phyloP scores from a whole-genome alignment of 2,329 filamentous ascomycete species.

The Neopestalotiopsis sp. region DNA sequence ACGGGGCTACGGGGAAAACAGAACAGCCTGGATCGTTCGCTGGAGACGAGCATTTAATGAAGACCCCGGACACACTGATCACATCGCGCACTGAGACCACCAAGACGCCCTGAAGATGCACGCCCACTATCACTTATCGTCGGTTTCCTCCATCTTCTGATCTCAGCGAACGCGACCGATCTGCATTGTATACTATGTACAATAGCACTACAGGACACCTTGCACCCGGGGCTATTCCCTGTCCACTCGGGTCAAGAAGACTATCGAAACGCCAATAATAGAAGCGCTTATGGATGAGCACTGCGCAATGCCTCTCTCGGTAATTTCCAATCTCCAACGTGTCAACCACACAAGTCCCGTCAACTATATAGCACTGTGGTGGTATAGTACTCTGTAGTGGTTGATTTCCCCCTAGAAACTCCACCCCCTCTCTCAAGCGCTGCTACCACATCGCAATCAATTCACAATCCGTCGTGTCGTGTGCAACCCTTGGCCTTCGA shows the following conservation, averaged over 20 bases:
- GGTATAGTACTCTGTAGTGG: too few species aligned
- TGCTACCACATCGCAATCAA: background rate
- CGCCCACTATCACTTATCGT: background rate
- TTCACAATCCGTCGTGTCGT: background rate
- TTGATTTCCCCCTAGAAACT: background rate
- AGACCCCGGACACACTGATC: background rate
- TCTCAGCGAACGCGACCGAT: background rate
- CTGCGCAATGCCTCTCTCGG: background rate
- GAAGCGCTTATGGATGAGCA: slow-evolving; percentile 3
- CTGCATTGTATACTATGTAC: background rate
- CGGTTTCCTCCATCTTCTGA: background rate
- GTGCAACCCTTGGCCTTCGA: background rate
- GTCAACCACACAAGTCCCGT: background rate
- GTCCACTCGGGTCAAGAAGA: background rate
- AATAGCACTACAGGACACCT: background rate
- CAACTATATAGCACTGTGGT: background rate
- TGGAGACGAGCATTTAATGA: slow-evolving; percentile 7
- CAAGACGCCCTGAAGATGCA: background rate
- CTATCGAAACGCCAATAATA: background rate
- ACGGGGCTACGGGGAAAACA: background rate
- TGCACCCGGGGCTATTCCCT: background rate
- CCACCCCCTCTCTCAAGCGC: background rate
- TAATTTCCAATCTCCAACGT: background rate
- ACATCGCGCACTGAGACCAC: background rate
- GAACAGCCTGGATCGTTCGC: slow-evolving; percentile 10